Percentiles rank a stretch among this genome's conserved stretches.
Conservation (phyloP, 2,329 filamentous ascomycete species). For the Zasmidium angulare region DNA sequence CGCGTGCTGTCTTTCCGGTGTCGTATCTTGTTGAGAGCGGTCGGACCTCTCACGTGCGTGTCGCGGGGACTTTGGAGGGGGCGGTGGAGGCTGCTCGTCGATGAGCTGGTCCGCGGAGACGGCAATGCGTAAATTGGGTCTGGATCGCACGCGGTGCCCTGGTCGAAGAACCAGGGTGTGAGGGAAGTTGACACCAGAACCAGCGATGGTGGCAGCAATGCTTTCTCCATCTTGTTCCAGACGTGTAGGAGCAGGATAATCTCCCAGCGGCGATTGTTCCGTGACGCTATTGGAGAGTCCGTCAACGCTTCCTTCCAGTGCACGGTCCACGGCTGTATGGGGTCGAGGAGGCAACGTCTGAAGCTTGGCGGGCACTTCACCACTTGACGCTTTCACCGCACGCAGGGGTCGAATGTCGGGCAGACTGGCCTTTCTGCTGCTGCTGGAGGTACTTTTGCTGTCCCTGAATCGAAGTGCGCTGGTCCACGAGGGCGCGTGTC, state of each 20-base stretch:
- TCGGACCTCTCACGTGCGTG: not conserved
- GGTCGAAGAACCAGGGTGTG: not conserved
- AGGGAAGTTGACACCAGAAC: not conserved
- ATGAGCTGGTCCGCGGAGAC: conserved; percentile 7
- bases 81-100: conserved; percentile 15
- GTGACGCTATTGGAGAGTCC: conserved; percentile 14
- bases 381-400: conserved; percentile 10
- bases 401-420: conserved; percentile 15
- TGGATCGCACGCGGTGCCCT: not conserved
- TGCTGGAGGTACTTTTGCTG: not conserved
- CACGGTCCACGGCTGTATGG: conserved; percentile 6
- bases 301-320: conserved; percentile 7
- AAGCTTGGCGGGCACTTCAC: not conserved
- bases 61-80: conserved; percentile 25
- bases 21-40: not conserved
- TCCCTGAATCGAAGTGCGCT: conserved; percentile 3
- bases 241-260: not conserved
- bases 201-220: not conserved
- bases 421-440: conserved; percentile 15
- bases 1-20: not conserved
- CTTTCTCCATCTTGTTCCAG: not conserved
- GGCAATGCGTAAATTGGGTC: conserved; percentile 18
- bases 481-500: conserved; percentile 3
- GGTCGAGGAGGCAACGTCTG: not conserved
- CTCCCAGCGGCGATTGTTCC: conserved; percentile 1